These are phyloP conservation scores for Russula ochroleuca DNA, from an alignment of 768 basidiomycete species.

Conservation along the genomic window DNA sequence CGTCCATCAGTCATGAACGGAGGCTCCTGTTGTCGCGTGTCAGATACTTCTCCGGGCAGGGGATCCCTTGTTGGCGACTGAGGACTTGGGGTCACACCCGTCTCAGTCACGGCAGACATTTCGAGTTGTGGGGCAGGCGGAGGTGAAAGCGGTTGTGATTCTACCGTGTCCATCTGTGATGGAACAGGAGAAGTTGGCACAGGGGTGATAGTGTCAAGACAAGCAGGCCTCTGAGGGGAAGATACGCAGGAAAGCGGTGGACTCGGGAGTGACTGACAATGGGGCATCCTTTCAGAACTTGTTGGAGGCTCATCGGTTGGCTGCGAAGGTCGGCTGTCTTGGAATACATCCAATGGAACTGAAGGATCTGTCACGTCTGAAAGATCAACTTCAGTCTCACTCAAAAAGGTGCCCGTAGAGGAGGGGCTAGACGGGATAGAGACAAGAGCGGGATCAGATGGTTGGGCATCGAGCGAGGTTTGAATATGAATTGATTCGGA, in stretches of 20 bases:
- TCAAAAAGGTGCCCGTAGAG: slow-evolving; percentile 2
- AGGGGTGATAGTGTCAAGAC: background rate
- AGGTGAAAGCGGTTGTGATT: background rate
- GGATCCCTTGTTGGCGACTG: background rate
- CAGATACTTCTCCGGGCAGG: background rate
- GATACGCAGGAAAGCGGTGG: background rate
- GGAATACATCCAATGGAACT: background rate
- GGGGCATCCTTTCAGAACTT: slow-evolving; percentile 1
- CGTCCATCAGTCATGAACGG: slow-evolving; percentile 37
- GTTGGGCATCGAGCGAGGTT: background rate
- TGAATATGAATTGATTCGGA: background rate
- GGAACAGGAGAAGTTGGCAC: background rate
- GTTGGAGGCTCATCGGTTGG: background rate
- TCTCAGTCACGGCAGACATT: slow-evolving; percentile 1
- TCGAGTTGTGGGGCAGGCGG: background rate
- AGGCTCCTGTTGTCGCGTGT: slow-evolving; percentile 27
- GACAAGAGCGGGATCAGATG: slow-evolving; percentile 5
- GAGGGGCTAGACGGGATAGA: slow-evolving; percentile 6
- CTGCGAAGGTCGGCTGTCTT: slow-evolving; percentile 2
- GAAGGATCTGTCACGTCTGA: background rate
- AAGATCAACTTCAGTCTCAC: background rate
- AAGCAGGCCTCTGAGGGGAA: background rate
- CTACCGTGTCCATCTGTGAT: background rate
- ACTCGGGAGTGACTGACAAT: slow-evolving; percentile 7
- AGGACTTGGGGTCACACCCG: background rate